Evolutionary conservation across 257 asterid genomes (phyloP).

Genomic region (Solanum bukasovii): DNA sequence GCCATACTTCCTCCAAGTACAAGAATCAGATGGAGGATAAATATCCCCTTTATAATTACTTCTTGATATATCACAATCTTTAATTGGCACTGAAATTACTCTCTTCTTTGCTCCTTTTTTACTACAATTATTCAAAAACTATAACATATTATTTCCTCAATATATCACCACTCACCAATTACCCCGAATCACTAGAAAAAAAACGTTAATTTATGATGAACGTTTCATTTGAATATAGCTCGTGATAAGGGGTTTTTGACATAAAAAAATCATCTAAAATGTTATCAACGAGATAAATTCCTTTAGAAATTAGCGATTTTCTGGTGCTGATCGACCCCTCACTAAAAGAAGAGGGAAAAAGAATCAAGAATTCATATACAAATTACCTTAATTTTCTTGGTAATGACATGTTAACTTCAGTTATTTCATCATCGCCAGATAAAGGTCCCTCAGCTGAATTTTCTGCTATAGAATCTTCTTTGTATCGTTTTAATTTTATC

Average conservation of each 20-base stretch:
- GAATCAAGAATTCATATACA: background rate
- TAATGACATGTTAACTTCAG: constrained; percentile 27
- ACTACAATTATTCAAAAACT: background rate
- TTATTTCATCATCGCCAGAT: constrained; percentile 44
- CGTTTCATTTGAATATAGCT: background rate
- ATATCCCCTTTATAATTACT: constrained; percentile 39
- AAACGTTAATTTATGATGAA: background rate
- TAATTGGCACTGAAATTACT: constrained; percentile 45
- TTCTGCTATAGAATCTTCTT: background rate
- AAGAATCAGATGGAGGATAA: constrained; percentile 76
- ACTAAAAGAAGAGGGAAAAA: background rate
- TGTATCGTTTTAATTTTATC: background rate
- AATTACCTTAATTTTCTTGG: constrained; percentile 49
- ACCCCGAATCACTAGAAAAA: too few species aligned
- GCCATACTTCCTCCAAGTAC: constrained; percentile 88
- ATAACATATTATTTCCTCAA: background rate
- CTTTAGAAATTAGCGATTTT: background rate
- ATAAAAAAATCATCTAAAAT: rapidly evolving
- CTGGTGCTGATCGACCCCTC: background rate
- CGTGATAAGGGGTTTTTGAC: background rate
- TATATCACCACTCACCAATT: background rate
- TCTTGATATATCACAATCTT: constrained; percentile 41
- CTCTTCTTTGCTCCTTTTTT: constrained; percentile 45
- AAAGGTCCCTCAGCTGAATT: constrained; percentile 20
- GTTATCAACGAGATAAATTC: background rate